Evolutionary conservation across 371 early-diverging fungal species (phyloP), one percentile per base, ranked within the genome.

Genomic region (Circinella minor): DNA sequence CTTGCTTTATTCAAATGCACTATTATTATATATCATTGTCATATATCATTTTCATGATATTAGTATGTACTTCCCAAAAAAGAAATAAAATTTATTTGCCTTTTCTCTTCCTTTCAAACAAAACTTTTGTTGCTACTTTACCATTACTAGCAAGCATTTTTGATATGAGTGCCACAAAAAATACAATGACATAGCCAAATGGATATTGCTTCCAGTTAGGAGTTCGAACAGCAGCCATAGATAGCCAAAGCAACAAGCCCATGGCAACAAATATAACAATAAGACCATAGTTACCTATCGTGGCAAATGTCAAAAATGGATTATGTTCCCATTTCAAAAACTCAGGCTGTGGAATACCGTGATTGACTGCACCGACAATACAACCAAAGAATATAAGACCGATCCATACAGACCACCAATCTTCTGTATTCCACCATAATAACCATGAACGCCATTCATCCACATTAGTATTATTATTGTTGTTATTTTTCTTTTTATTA

Each of bases 361-460:
- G 70, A 11, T 73, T 76, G 9, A 89, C 88, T 18, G 84, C 83
- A 48, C 79, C 76, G 1, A 78, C 70, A 20, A 87, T 78, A 67
- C 83, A 74, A 36, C 85, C 88, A 75, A 89, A 89, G 69, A 87
- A 85, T 38, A 86, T 75, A 36, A 87, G 77, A 15, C 89, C 89
- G 59, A 87, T 86, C 87, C 87, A 87, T 55, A 85, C 84, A 10
- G 89, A 79, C 89, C 87, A 87, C 89, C 89, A 89, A 65, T 89
- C 89, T 63, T 86, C 87, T 34, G 82, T 78, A 70, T 89, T 89
- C 89, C 89, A 89, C 80, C 89, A 87, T 64, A 87, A 70, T 11
- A 86, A 67, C 85, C 85, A 88, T 11, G 76, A 37, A 39, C 55
- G 34, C 36, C 47, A 63, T 46, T 63, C 20, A 7, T 27, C n/a